Evolutionary conservation across 768 basidiomycete genomes (phyloP).

Genomic region (Imleria badia): DNA sequence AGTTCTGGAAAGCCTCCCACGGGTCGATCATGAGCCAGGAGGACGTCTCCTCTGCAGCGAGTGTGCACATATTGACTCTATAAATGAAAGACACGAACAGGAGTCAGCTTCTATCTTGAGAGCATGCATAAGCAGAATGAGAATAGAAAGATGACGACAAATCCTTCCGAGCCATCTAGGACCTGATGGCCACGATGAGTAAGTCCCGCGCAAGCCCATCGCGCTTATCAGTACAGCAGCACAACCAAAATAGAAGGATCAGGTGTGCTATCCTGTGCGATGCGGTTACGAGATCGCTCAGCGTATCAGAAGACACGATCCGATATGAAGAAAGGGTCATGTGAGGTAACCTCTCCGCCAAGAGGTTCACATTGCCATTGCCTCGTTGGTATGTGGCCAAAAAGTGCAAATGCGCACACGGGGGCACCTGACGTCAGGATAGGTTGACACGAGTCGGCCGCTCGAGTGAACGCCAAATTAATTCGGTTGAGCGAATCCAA

Average conservation of each 20-base stretch:
- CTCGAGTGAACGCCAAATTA: slow-evolving; percentile 6
- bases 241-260: slow-evolving; percentile 15
- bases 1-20: slow-evolving; percentile 95
- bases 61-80: slow-evolving; percentile 84
- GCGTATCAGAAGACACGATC: slow-evolving; percentile 11
- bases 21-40: slow-evolving; percentile 97
- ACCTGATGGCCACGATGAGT: slow-evolving; percentile 6
- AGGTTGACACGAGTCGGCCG: slow-evolving; percentile 19
- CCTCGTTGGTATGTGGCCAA: background rate
- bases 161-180: slow-evolving; percentile 4
- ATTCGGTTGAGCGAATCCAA: slow-evolving; percentile 5
- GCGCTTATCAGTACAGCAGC: slow-evolving; percentile 11
- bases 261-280: slow-evolving; percentile 7
- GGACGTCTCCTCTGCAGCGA: slow-evolving; percentile 87
- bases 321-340: slow-evolving; percentile 7
- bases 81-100: slow-evolving; percentile 21
- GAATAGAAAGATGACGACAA: background rate
- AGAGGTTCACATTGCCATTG: slow-evolving; percentile 1
- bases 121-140: background rate
- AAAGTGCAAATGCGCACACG: slow-evolving; percentile 2
- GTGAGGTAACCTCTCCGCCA: slow-evolving; percentile 12
- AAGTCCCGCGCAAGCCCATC: slow-evolving; percentile 11
- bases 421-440: background rate
- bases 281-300: slow-evolving; percentile 5
- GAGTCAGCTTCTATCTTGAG: slow-evolving; percentile 21